Base-by-base conservation (phyloP, 306 rosid species). In the Amphicarpaea edgeworthii region DNA sequence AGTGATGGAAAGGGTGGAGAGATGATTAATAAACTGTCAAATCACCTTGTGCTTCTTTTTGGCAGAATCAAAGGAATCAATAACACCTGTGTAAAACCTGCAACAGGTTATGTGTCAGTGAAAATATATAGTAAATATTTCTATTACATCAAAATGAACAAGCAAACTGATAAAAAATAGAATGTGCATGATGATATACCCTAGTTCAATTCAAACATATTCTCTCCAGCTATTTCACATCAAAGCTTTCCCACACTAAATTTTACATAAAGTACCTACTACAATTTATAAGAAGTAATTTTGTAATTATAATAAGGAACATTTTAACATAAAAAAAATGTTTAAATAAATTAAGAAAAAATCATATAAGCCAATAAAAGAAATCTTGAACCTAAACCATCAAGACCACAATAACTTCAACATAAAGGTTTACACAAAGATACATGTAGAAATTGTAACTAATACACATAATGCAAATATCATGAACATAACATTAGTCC, bases 81-180 rank as follows among this genome's bases (percentile, higher is more conserved):
- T 60, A 34, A 83, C 71, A 67, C 99, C 99, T 66, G 77, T 81
- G 79, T 92, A 95, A 82, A 58, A 95, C 97, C 99, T 95, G 96
- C 7, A 84, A 70, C 80, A 66, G 8, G 51, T 17, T 8, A 68
- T 23, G 40, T 46, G 61, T 77, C 34, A 79, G 54, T 41, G 37
- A 71, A 58, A 43, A 75, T 20, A 68, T 50, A 49, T 21, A 28
- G 16, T 7, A 64, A 8, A 57, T 72, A 9, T 7, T 23, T 71
- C 16, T 42, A 30, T 43, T 70, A 7, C 62, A 53, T 54, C 47
- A 69, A 62, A 24, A 67, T 50, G n/a, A 41, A 42, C 68, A 72
- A 6, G 50, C 11, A 70, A 30, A 68, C 30, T 37, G 37, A 64
- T 75, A 24, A 75, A n/a, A 30, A 12, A 72, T 17, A 71, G 61